These are phyloP conservation scores for Panaeolus cyanescens DNA, from an alignment of 768 basidiomycete genomes.

Conservation along the genomic window DNA sequence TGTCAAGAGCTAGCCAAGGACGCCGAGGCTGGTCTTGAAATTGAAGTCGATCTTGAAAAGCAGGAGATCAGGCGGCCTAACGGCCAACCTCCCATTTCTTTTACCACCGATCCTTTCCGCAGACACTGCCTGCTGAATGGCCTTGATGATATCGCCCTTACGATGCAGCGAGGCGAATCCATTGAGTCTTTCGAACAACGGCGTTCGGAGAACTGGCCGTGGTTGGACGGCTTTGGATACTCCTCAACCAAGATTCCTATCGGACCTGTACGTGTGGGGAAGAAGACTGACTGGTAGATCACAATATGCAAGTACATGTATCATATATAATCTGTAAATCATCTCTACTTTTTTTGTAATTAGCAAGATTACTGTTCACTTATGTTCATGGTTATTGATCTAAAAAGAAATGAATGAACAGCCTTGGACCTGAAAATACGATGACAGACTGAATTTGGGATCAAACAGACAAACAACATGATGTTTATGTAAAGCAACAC, in stretches of 20 bases:
- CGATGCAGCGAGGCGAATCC: constrained; percentile 73
- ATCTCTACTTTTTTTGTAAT: constrained; percentile 3
- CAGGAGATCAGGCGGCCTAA: constrained; percentile 74
- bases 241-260: constrained; percentile 75
- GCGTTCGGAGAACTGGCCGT: constrained; percentile 83
- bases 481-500: constrained; percentile 8
- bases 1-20: constrained; percentile 77
- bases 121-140: constrained; percentile 94
- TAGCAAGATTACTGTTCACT: neutral
- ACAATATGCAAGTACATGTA: neutral
- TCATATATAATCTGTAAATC: neutral
- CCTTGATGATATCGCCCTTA: constrained; percentile 94
- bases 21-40: constrained; percentile 70
- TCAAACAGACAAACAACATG: neutral
- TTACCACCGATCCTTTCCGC: constrained; percentile 88
- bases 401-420: neutral
- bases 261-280: constrained; percentile 34
- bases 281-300: constrained; percentile 76
- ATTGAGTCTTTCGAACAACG: constrained; percentile 82
- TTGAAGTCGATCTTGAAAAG: constrained; percentile 86
- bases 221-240: constrained; percentile 96
- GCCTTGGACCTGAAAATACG: neutral
- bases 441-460: neutral
- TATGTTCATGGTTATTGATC: neutral
- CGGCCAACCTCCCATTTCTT: constrained; percentile 72